Percentiles rank a stretch among this genome's conserved stretches.
Conservation (phyloP, 495 filamentous ascomycete genomes). For the Penicillium crystallinum region DNA sequence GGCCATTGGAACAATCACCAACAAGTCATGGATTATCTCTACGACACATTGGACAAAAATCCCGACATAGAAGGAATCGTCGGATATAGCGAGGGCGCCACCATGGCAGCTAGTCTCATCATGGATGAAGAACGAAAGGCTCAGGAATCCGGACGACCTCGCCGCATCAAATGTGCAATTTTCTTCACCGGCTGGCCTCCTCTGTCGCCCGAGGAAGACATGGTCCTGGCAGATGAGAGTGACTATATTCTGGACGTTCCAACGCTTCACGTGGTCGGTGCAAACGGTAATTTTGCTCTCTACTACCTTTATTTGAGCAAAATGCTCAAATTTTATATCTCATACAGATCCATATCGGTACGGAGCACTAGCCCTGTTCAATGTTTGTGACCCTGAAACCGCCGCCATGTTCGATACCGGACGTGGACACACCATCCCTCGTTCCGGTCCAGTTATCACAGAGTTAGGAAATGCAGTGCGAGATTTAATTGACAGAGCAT, state of each 20-base stretch:
- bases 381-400: slow-evolving; percentile 47
- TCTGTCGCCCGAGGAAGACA: slow-evolving; percentile 36
- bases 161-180: slow-evolving; percentile 50
- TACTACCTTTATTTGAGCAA: not conserved
- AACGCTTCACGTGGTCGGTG: slow-evolving; percentile 53
- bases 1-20: slow-evolving; percentile 19
- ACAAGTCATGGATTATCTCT: slow-evolving; percentile 25
- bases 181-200: slow-evolving; percentile 55
- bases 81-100: slow-evolving; percentile 58
- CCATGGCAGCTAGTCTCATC: slow-evolving; percentile 49
- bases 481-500: slow-evolving; percentile 14
- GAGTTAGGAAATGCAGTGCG: slow-evolving; percentile 24
- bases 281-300: slow-evolving; percentile 27
- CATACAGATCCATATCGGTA: slow-evolving; percentile 47
- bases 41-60: slow-evolving; percentile 19
- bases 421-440: slow-evolving; percentile 52
- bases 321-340: not conserved
- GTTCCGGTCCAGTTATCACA: slow-evolving; percentile 34
- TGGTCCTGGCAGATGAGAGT: slow-evolving; percentile 45
- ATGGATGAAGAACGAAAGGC: slow-evolving; percentile 41
- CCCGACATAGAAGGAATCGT: slow-evolving; percentile 44
- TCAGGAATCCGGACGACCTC: slow-evolving; percentile 30
- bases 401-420: slow-evolving; percentile 53
- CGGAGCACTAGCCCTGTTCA: slow-evolving; percentile 50
- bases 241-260: slow-evolving; percentile 45